Base-by-base conservation (phyloP, 805 yeast genomes). In the Saccharomycopsis malanga region DNA sequence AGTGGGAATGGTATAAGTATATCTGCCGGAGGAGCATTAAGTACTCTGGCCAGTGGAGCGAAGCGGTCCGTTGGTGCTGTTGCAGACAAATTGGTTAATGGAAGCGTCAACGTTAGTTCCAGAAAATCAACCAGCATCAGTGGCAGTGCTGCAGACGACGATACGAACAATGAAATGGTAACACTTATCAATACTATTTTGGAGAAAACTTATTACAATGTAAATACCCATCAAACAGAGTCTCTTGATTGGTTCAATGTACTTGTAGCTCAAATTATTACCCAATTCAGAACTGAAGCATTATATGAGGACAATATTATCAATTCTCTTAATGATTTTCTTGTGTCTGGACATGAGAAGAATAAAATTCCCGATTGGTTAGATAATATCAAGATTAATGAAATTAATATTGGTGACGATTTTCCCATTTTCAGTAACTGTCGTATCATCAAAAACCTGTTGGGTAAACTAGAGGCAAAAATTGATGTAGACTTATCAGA, bases 171-270 rank as follows among this genome's bases (percentile, higher is more conserved):
- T 2, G 54, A 44, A 9, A 57, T 57, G 46, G 60, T 51, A 21
- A 59, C 44, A 41, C 49, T 21, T 36, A 63, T 70, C 37, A 64
- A 67, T 22, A 61, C 77, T 0, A 86, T 93, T 18, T 67, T 93
- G 34, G 97, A 91, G 54, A 89, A 88, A 57, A 88, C 97, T 0
- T 87, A 87, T 60, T 93, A 93, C 63, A 85, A 93, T 58, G 97
- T 93, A 1, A 79, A 81, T 39, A 80, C 79, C 22, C 98, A 93
- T 61, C 72, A 80, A 15, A 76, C 97, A 0, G 98, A 93, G 66
- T 83, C 96, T 0, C 67, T 93, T 51, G 98, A 93, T 62, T 93
- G 98, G 98, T 87, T 93, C 63, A 93, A 91, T 54, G 97, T 93
- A 1, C 69, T 93, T 32, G 74, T 93, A 17, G 98, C 97, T 0